A percentile compares a stretch with the other conserved stretches of the same genome.
phyloP scores from a whole-genome alignment of 768 basidiomycete genomes.

The Lentinula raphanica region DNA sequence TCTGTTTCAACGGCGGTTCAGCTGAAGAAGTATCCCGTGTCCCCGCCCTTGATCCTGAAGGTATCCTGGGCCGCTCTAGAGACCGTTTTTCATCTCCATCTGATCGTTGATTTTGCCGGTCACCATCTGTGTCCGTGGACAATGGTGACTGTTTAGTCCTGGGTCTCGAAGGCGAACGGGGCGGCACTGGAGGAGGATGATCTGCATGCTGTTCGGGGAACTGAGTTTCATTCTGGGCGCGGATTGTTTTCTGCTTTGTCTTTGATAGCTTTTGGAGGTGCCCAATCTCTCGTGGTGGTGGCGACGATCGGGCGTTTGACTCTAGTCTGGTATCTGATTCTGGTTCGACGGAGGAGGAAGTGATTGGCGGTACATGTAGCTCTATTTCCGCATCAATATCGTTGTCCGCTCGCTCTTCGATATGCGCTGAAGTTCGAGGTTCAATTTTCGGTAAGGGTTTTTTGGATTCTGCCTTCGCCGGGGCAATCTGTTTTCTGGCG shows the following conservation, averaged over 20 bases:
- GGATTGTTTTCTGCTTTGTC: neutral
- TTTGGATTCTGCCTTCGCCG: constrained; percentile 23
- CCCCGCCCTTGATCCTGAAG: neutral
- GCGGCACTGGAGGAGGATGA: neutral
- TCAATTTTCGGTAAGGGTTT: constrained; percentile 23
- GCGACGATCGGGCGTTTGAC: neutral
- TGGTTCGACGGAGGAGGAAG: neutral
- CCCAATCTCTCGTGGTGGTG: neutral
- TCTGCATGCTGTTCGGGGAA: neutral
- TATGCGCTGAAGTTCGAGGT: neutral
- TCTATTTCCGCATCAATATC: neutral
- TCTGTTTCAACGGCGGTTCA: neutral
- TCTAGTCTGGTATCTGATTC: neutral
- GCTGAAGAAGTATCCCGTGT: neutral
- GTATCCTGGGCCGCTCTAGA: neutral
- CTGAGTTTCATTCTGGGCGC: neutral
- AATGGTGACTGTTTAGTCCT: neutral
- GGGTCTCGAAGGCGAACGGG: constrained; percentile 3
- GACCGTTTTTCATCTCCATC: neutral
- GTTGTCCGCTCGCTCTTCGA: neutral
- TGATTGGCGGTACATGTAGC: neutral
- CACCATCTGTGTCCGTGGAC: neutral
- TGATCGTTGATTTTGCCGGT: neutral
- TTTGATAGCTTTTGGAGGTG: neutral
- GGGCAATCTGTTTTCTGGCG: neutral